Evolutionary conservation across 2,329 filamentous ascomycete genomes (phyloP).

Genomic region (Penicillium sp.): DNA sequence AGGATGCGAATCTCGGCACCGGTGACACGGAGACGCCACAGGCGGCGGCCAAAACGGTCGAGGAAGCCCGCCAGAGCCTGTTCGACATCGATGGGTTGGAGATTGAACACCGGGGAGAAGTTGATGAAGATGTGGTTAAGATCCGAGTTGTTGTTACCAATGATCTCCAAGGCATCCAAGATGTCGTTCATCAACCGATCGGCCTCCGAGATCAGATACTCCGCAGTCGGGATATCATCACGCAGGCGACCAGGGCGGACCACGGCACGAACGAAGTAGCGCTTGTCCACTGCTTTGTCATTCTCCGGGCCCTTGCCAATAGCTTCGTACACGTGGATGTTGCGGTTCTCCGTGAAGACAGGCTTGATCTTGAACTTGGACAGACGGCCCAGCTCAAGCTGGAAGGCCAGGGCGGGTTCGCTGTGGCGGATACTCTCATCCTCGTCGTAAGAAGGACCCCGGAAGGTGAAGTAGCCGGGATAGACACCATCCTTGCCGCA

Average conservation of each 20-base stretch:
- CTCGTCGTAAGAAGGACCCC: constrained; percentile 80
- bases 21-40: constrained; percentile 92
- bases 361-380: constrained; percentile 98
- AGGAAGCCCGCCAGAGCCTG: constrained; percentile 90
- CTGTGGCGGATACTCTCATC: constrained; percentile 95
- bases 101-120: constrained; percentile 93
- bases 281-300: constrained; percentile 65
- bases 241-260: constrained; percentile 89
- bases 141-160: constrained; percentile 98
- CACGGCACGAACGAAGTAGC: constrained; percentile 95
- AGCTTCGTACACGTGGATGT: constrained; percentile 97
- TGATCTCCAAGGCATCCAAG: constrained; percentile 93
- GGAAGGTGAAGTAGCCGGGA: constrained; percentile 97
- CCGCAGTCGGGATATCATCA: constrained; percentile 96
- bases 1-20: constrained; percentile 98
- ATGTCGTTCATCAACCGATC: constrained; percentile 97
- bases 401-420: constrained; percentile 94
- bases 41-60: constrained; percentile 89
- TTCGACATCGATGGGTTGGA: constrained; percentile 83
- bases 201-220: constrained; percentile 96
- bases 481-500: constrained; percentile 93
- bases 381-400: constrained; percentile 88
- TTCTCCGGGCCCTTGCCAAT: constrained; percentile 90
- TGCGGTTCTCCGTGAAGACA: constrained; percentile 97
- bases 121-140: constrained; percentile 99